Evolutionary conservation across 192 early-diverging fungal genomes (phyloP), one percentile per base, ranked within the genome.

Genomic region (Umbelopsis ramanniana): DNA sequence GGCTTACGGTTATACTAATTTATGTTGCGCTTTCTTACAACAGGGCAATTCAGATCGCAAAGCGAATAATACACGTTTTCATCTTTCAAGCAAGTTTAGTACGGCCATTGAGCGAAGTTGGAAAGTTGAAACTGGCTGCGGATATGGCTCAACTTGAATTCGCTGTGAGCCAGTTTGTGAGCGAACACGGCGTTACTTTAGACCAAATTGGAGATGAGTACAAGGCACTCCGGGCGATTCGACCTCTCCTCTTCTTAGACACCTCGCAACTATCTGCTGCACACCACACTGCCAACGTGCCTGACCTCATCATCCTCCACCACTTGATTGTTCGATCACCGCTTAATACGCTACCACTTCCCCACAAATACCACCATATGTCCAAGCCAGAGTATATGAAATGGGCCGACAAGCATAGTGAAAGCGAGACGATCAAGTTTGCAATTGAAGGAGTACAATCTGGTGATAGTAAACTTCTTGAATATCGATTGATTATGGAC

Each of bases 131-230:
- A 68, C 79, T 93, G 40, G 88, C 89, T 26, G 76, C 79, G 46
- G 92, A 93, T 73, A 86, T 93, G 83, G 87, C 89, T 11, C 90
- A 93, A 70, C 75, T 93, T 23, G 92, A 93, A 70, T 92, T 89
- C 76, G 82, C 78, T 5, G 68, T 91, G 9, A 90, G 77, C 72
- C 89, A 91, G 72, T 88, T 86, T 77, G 70, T 93, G 45, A 70
- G 75, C 45, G 85, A 87, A 17, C 78, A 79, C 70, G 84, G 88
- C 14, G 71, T 86, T 69, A 88, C 85, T 68, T 74, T 90, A 26
- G 89, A 91, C 22, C 87, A 89, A 67, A 57, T 88, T 47, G 87
- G 83, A 19, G 72, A 86, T 14, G 80, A 80, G 26, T 89, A 89
- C 70, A 79, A 81, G 63, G 85, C 88, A 9, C 66, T 91, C n/a